These are phyloP conservation scores for Nasturtium officinale DNA, from an alignment of 345 rosid species.

Conservation along the genomic window DNA sequence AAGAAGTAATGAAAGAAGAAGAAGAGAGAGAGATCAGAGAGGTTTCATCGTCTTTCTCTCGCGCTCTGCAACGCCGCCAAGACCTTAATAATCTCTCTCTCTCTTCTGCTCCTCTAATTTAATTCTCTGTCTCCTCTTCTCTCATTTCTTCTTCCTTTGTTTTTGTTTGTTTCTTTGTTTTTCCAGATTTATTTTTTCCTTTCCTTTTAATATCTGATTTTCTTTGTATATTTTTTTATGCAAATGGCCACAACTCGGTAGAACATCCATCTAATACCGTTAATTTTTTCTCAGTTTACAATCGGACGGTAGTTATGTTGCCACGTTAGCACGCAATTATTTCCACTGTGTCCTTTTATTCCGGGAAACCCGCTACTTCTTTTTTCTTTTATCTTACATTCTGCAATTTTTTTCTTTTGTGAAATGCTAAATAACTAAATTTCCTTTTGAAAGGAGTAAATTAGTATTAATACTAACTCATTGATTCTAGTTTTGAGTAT, in stretches of 20 bases:
- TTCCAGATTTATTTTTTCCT: slow-evolving; percentile 27
- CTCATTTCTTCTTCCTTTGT: slow-evolving; percentile 25
- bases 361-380: slow-evolving; percentile 53
- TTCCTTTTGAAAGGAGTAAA: background rate
- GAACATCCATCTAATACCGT: slow-evolving; percentile 20
- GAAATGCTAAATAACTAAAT: background rate
- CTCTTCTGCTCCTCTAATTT: slow-evolving; percentile 46
- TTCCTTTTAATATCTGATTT: background rate
- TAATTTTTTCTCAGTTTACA: slow-evolving; percentile 24
- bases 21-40: slow-evolving; percentile 36
- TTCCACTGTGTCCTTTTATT: slow-evolving; percentile 42
- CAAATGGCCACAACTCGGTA: background rate
- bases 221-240: slow-evolving; percentile 9
- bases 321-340: slow-evolving; percentile 47
- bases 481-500: slow-evolving; percentile 22
- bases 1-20: background rate
- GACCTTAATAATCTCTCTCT: slow-evolving; percentile 45
- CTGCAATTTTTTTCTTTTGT: background rate
- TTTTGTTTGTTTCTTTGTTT: slow-evolving; percentile 38
- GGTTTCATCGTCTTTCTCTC: slow-evolving; percentile 43
- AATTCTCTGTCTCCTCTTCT: slow-evolving; percentile 48
- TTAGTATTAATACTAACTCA: background rate
- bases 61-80: slow-evolving; percentile 84
- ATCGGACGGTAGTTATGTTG: slow-evolving; percentile 26
- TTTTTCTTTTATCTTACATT: background rate